A percentile compares a stretch with the other conserved stretches of the same genome.
phyloP scores from a whole-genome alignment of 1,284 basidiomycete species.

The Melampsora americana region DNA sequence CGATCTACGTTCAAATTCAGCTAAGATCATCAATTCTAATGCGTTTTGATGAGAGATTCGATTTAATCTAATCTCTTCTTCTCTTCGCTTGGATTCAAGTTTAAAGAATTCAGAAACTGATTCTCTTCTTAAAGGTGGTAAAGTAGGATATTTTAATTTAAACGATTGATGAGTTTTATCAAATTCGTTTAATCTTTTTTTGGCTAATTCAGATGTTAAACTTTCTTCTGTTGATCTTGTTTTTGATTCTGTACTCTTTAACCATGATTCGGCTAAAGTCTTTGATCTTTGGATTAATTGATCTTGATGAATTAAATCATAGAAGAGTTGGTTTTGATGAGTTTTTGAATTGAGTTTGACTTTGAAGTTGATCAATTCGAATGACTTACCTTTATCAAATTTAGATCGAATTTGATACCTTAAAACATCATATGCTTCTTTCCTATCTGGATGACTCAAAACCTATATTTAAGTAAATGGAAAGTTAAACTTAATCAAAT shows the following conservation, averaged over 20 bases:
- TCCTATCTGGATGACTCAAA: neutral
- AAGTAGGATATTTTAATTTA: neutral
- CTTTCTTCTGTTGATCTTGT: slow-evolving; percentile 8
- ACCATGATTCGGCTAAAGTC: slow-evolving; percentile 23
- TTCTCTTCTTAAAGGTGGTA: neutral
- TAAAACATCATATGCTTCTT: neutral
- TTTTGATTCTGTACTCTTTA: slow-evolving; percentile 35
- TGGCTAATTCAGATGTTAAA: neutral
- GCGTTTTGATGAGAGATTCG: neutral
- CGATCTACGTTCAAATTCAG: slow-evolving; percentile 4
- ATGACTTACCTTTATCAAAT: neutral
- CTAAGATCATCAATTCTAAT: neutral
- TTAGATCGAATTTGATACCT: neutral
- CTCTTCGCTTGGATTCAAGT: neutral
- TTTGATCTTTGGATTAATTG: slow-evolving; percentile 27
- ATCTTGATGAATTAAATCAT: neutral
- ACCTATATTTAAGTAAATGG: neutral
- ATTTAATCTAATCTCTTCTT: neutral
- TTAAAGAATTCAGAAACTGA: neutral
- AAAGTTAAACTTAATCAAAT: too few species aligned
- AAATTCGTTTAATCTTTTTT: neutral
- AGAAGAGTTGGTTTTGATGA: too few species aligned
- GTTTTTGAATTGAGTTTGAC: too few species aligned
- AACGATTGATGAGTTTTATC: neutral
- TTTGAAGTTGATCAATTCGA: too few species aligned